Percentiles rank a stretch among this genome's conserved stretches.
phyloP scores from a whole-genome alignment of 257 asterid species.

The Solanum virginianum region DNA sequence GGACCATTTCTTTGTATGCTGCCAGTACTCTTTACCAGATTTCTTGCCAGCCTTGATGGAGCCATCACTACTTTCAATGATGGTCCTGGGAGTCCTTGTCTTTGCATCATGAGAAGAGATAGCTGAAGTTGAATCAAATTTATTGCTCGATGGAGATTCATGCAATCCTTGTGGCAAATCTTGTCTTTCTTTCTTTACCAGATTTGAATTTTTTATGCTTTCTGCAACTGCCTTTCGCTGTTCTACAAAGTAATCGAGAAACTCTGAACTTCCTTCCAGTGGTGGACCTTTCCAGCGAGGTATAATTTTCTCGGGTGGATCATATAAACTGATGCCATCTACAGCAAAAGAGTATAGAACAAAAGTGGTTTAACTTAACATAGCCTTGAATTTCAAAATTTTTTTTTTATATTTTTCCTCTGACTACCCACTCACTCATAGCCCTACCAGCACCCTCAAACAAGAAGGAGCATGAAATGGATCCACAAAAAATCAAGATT shows the following conservation, averaged over 20 bases:
- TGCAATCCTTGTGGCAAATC: slow-evolving; percentile 15
- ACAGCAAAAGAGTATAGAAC: neutral
- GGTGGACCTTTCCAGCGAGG: slow-evolving; percentile 94
- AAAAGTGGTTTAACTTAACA: neutral
- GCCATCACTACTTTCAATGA: slow-evolving; percentile 86
- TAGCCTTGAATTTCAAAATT: neutral
- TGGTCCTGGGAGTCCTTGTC: slow-evolving; percentile 42
- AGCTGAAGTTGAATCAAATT: slow-evolving; percentile 9
- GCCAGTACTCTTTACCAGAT: slow-evolving; percentile 84
- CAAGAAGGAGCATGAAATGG: neutral
- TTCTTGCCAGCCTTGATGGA: slow-evolving; percentile 64
- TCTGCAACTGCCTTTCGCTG: slow-evolving; percentile 33
- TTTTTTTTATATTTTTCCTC: neutral
- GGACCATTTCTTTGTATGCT: slow-evolving; percentile 96
- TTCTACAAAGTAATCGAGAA: slow-evolving; percentile 34
- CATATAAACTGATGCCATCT: slow-evolving; percentile 90
- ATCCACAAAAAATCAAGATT: neutral
- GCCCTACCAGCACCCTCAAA: neutral
- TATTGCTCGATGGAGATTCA: slow-evolving; percentile 27
- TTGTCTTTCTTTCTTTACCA: slow-evolving; percentile 17
- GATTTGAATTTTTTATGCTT: slow-evolving; percentile 20
- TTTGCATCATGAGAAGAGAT: slow-evolving; percentile 8
- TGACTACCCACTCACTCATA: neutral
- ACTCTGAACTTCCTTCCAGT: slow-evolving; percentile 51
- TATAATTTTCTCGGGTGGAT: slow-evolving; percentile 74